These are phyloP conservation scores for Amanita subjunquillea DNA, from an alignment of 768 basidiomycete species.

Conservation along the genomic window DNA sequence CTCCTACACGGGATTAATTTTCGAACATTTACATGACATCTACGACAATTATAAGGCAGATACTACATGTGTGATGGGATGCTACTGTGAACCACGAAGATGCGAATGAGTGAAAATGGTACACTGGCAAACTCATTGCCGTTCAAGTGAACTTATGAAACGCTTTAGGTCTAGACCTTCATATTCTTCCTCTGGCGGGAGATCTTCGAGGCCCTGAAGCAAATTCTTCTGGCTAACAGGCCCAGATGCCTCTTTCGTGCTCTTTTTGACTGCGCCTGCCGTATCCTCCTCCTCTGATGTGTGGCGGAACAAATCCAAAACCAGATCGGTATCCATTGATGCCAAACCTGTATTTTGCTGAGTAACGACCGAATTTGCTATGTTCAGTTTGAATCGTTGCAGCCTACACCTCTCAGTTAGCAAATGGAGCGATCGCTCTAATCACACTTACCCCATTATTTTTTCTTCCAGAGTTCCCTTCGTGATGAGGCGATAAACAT, in stretches of 20 bases:
- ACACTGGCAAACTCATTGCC: slow-evolving; percentile 19
- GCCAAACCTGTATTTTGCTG: slow-evolving; percentile 92
- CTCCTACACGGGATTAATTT: not conserved
- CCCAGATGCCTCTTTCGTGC: slow-evolving; percentile 42
- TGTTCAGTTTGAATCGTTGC: slow-evolving; percentile 98
- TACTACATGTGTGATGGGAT: not conserved
- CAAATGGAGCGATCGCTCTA: slow-evolving; percentile 2
- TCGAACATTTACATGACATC: not conserved
- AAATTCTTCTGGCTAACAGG: slow-evolving; percentile 72
- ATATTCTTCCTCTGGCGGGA: slow-evolving; percentile 91
- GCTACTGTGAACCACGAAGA: not conserved
- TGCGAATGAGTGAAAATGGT: not conserved
- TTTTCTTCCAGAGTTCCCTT: slow-evolving; percentile 97
- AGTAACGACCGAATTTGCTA: slow-evolving; percentile 92
- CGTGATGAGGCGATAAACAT: slow-evolving; percentile 95
- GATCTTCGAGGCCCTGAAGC: slow-evolving; percentile 81
- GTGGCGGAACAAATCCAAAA: slow-evolving; percentile 84
- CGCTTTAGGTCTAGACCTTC: slow-evolving; percentile 74
- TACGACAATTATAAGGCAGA: slow-evolving; percentile 1
- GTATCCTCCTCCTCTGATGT: slow-evolving; percentile 72
- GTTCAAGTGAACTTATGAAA: slow-evolving; percentile 80
- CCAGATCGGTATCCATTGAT: slow-evolving; percentile 96
- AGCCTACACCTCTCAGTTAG: slow-evolving; percentile 36
- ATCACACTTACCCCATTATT: slow-evolving; percentile 84
- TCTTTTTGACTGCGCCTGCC: slow-evolving; percentile 41